phyloP scores from a whole-genome alignment of 2,329 filamentous ascomycete species.

The Didymella keratinophila region DNA sequence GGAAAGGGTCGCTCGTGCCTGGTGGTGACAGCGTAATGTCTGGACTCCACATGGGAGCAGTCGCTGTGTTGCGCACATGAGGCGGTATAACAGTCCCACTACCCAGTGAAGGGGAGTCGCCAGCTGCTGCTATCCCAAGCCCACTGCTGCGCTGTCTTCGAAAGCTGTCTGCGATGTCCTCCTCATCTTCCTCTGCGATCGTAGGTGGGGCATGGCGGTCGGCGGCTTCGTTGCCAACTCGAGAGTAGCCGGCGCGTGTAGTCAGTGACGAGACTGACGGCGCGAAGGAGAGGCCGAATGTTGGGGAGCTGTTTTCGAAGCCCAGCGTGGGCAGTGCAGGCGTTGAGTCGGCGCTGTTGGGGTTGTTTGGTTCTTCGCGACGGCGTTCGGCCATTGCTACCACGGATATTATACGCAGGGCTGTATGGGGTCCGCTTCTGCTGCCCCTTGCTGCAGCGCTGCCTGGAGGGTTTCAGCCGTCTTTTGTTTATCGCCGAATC shows the following conservation, averaged over 20 bases:
- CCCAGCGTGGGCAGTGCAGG: slow-evolving; percentile 40
- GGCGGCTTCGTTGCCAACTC: slow-evolving; percentile 47
- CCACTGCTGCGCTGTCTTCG: slow-evolving; percentile 34
- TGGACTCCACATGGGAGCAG: slow-evolving; percentile 20
- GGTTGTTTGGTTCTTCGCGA: slow-evolving; percentile 37
- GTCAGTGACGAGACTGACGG: slow-evolving; percentile 34
- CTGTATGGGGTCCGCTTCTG: slow-evolving; percentile 13
- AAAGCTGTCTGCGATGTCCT: slow-evolving; percentile 37
- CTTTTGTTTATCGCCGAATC: slow-evolving; percentile 13
- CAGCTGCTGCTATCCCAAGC: slow-evolving; percentile 46
- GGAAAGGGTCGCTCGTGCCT: slow-evolving; percentile 39
- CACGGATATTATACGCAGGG: slow-evolving; percentile 11
- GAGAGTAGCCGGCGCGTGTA: slow-evolving; percentile 48
- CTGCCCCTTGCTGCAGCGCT: slow-evolving; percentile 16
- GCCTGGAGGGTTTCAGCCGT: slow-evolving; percentile 15
- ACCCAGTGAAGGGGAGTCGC: slow-evolving; percentile 9
- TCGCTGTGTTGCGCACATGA: slow-evolving; percentile 5
- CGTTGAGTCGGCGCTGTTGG: slow-evolving; percentile 37
- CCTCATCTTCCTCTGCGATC: slow-evolving; percentile 45
- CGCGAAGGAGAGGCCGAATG: slow-evolving; percentile 31
- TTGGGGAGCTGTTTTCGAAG: slow-evolving; percentile 35
- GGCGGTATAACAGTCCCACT: slow-evolving; percentile 9
- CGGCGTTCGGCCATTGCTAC: slow-evolving; percentile 43
- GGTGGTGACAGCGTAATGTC: slow-evolving; percentile 34
- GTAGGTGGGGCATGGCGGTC: slow-evolving; percentile 41